Evolutionary conservation across 768 basidiomycete species (phyloP), one percentile per base, ranked within the genome.

Genomic region (Tubosaeta sp.): DNA sequence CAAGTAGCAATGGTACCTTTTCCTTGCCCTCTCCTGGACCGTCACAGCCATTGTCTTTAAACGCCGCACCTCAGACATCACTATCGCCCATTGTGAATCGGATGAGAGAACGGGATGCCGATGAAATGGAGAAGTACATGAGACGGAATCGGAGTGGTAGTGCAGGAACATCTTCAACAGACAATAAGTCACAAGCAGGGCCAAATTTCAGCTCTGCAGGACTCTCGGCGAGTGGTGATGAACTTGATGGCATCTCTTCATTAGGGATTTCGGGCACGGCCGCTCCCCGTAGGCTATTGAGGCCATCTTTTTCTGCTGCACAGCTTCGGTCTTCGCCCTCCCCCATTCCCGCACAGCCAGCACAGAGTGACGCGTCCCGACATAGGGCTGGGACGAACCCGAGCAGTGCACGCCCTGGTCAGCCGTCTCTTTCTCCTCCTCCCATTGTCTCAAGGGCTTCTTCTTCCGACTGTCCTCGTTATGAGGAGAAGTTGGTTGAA

Each of bases 101-200:
- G 32, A 85, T 93, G 77, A 81, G 84, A 59, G 86, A 91, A 70
- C 78, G 83, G 52, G 91, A 93, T 64, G 90, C 90, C 17, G 87
- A 86, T 64, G 91, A 91, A 34, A 89, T 88, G 76, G 89, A 91
- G 66, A 88, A 91, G 62, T 93, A 91, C 65, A 75, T 90, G 65
- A 76, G 80, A 55, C 80, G 91, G 51, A 88, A 88, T 72, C 81
- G 91, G 51, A 92, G 89, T 64, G 90, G 87, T 46, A 90, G 88
- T 61, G 83, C 77, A 50, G 83, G 81, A 41, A 85, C 84, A 25
- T 76, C 85, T 17, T 88, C 86, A 1, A 86, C 86, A 13, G 86
- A 89, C 60, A 82, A 77, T 57, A 81, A 74, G 65, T 86, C 85
- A 7, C 80, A 82, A 62, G 62, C 79, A 63, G 81, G 79, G 22